phyloP scores from a whole-genome alignment of 1,284 basidiomycete genomes.

The Ustilago cynodontis region DNA sequence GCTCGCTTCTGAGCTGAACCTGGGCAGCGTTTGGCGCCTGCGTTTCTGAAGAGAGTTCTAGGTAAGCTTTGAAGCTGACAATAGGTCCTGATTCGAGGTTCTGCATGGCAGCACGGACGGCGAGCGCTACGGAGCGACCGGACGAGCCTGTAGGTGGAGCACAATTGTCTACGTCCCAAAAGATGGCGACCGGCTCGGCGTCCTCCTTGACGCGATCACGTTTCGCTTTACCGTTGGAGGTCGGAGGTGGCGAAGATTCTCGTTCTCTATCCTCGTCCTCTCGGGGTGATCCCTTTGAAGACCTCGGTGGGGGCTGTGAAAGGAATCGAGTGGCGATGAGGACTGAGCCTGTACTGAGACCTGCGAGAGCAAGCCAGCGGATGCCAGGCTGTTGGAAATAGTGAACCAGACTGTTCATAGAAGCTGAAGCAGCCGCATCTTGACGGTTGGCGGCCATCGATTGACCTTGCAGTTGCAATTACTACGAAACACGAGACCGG shows the following conservation, averaged over 20 bases:
- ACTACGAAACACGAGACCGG: neutral
- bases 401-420: slow-evolving; percentile 23
- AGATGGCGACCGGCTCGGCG: slow-evolving; percentile 54
- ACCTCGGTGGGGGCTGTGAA: neutral
- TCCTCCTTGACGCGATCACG: slow-evolving; percentile 39
- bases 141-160: slow-evolving; percentile 61
- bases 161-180: slow-evolving; percentile 66
- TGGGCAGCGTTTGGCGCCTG: slow-evolving; percentile 48
- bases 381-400: slow-evolving; percentile 26
- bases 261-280: slow-evolving; percentile 8
- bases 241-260: slow-evolving; percentile 23
- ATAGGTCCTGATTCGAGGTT: slow-evolving; percentile 50
- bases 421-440: slow-evolving; percentile 38
- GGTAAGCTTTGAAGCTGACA: slow-evolving; percentile 65
- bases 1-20: slow-evolving; percentile 60
- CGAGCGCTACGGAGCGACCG: slow-evolving; percentile 54
- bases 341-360: slow-evolving; percentile 38
- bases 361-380: slow-evolving; percentile 38
- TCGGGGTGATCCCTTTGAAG: neutral
- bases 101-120: slow-evolving; percentile 54
- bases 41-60: slow-evolving; percentile 57
- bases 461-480: neutral
- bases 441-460: slow-evolving; percentile 29
- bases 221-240: slow-evolving; percentile 21
- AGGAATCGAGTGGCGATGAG: slow-evolving; percentile 24